These are phyloP conservation scores for Corymbia citriodora DNA, from an alignment of 441 rosid species.

Conservation along the genomic window DNA sequence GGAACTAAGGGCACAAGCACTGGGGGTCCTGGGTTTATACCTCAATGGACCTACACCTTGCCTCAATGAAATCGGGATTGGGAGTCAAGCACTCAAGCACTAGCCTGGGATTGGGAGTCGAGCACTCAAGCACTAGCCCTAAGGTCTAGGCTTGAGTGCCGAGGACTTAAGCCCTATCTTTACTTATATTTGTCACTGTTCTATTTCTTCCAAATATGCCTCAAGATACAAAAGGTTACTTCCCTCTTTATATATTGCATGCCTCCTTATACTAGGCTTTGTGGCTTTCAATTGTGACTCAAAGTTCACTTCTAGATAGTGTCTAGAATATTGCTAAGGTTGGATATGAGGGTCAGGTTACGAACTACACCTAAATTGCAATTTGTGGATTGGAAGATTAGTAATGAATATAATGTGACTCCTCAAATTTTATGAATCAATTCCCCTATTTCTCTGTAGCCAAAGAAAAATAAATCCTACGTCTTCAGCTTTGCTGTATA, in stretches of 20 bases:
- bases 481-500: neutral
- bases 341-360: fast-evolving
- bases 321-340: neutral
- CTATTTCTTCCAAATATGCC: neutral
- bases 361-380: fast-evolving
- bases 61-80: fast-evolving
- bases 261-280: fast-evolving
- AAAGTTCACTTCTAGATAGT: fast-evolving
- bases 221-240: neutral
- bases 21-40: fast-evolving
- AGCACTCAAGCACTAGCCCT: neutral
- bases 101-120: no score
- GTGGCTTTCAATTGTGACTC: neutral
- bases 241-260: neutral
- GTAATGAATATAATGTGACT: neutral
- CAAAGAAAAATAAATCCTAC: fast-evolving
- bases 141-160: neutral
- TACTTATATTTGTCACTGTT: neutral
- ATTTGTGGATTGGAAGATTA: fast-evolving
- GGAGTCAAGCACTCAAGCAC: no score
- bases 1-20: fast-evolving
- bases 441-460: neutral
- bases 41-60: fast-evolving
- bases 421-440: neutral
- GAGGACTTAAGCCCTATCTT: neutral